phyloP scores from a whole-genome alignment of 805 yeast genomes.

The Candida takata region DNA sequence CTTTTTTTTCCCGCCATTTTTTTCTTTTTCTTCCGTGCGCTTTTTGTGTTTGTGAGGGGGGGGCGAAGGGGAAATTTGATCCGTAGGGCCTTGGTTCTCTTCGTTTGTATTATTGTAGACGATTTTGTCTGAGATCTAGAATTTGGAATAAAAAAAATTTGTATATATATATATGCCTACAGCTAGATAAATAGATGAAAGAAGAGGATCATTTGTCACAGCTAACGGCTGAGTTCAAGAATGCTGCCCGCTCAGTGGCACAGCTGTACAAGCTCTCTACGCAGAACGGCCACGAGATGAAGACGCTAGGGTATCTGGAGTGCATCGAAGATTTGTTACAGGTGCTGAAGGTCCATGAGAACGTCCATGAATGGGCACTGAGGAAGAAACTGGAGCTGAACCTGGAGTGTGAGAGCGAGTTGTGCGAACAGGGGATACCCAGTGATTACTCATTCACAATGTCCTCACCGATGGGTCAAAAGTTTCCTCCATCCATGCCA shows the following conservation, averaged over 20 bases:
- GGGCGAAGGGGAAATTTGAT: no score
- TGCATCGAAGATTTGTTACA: conserved; percentile 51
- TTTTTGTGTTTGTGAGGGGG: no score
- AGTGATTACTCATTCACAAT: conserved; percentile 15
- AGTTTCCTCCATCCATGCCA: conserved; percentile 20
- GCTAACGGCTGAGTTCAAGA: conserved; percentile 48
- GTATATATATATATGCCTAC: no score
- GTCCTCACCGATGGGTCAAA: conserved; percentile 7
- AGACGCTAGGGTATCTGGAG: conserved; percentile 52
- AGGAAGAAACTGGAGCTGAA: conserved; percentile 39
- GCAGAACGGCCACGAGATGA: conserved; percentile 7
- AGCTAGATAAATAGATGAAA: no score
- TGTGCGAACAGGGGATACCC: conserved; percentile 6
- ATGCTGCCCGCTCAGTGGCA: conserved; percentile 61
- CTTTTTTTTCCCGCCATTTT: no score
- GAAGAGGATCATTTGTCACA: conserved; percentile 1
- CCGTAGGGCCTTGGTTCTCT: no score
- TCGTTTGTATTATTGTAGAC: no score
- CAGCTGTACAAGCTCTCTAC: conserved; percentile 22
- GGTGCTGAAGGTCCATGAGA: conserved; percentile 31
- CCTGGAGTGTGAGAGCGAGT: neutral
- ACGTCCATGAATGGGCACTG: conserved; percentile 47
- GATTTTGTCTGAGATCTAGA: no score
- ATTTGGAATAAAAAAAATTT: no score
- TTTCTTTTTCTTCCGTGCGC: no score